A percentile compares a stretch with the other conserved stretches of the same genome.
phyloP scores from a whole-genome alignment of 1,284 basidiomycete species.

The Moniliophthora roreri region DNA sequence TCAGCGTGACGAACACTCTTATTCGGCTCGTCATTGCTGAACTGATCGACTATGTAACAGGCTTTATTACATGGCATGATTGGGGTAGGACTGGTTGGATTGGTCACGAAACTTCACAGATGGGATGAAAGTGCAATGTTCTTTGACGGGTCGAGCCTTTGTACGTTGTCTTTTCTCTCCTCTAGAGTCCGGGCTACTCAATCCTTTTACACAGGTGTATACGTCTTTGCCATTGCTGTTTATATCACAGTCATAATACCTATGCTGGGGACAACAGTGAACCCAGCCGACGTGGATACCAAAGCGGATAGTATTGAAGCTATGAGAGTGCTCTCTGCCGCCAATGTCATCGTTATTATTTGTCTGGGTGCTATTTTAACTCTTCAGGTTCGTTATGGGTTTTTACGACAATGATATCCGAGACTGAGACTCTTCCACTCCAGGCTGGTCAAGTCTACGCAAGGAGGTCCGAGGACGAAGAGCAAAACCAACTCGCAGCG shows the following conservation, averaged over 20 bases:
- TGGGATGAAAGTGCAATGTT: constrained; percentile 92
- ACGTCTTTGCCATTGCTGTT: constrained; percentile 72
- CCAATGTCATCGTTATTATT: constrained; percentile 78
- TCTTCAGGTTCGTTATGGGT: constrained; percentile 56
- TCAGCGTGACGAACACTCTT: constrained; percentile 28
- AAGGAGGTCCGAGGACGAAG: constrained; percentile 55
- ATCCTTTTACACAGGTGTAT: constrained; percentile 52
- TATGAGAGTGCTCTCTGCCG: constrained; percentile 77
- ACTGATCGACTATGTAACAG: constrained; percentile 35
- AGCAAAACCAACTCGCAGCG: constrained; percentile 29
- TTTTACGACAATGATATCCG: constrained; percentile 6
- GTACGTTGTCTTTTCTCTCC: constrained; percentile 41
- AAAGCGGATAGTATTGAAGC: constrained; percentile 71
- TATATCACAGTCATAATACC: constrained; percentile 83
- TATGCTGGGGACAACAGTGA: constrained; percentile 69
- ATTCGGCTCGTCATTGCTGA: background rate
- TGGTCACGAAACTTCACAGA: constrained; percentile 75
- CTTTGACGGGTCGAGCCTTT: constrained; percentile 85
- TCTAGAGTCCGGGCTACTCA: constrained; percentile 3
- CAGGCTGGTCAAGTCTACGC: constrained; percentile 89
- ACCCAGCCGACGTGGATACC: constrained; percentile 57
- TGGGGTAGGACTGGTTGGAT: constrained; percentile 69
- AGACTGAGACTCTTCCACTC: constrained; percentile 17
- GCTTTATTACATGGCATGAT: constrained; percentile 83
- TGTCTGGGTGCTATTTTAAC: constrained; percentile 63